Percentiles rank a stretch among this genome's conserved stretches.
Conservation (phyloP, 1,284 basidiomycete genomes). For the Pseudozyma sp. region DNA sequence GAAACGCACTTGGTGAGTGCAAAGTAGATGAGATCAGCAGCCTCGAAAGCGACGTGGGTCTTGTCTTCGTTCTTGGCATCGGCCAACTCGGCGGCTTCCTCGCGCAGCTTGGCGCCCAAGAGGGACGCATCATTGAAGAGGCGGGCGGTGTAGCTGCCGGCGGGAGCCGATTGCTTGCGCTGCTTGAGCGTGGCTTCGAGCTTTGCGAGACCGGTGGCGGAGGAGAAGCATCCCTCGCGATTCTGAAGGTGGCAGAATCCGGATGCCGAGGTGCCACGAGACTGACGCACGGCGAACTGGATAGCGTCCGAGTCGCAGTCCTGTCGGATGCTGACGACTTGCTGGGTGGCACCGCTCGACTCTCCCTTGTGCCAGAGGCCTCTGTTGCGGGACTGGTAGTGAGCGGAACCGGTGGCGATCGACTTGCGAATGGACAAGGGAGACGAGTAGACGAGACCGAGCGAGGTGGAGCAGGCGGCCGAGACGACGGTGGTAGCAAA, state of each 20-base stretch:
- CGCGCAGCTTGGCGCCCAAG: constrained; percentile 92
- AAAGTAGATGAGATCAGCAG: constrained; percentile 96
- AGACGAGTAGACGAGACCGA: constrained; percentile 99
- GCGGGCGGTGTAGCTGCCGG: constrained; percentile 90
- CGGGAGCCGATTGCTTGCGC: constrained; percentile 81
- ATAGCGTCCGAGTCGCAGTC: constrained; percentile 96
- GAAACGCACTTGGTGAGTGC: constrained; percentile 86
- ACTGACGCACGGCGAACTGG: constrained; percentile 91
- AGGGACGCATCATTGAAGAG: constrained; percentile 86
- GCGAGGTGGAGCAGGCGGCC: constrained; percentile 74
- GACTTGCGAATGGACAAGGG: constrained; percentile 85
- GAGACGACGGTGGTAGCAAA: constrained; percentile 85
- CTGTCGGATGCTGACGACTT: constrained; percentile 81
- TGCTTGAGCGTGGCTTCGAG: constrained; percentile 84
- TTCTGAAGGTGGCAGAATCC: constrained; percentile 91
- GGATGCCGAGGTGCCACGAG: constrained; percentile 72
- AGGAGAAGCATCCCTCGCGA: constrained; percentile 79
- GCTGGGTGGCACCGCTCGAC: constrained; percentile 92
- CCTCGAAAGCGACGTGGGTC: constrained; percentile 84
- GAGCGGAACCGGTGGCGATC: constrained; percentile 87
- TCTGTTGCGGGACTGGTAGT: constrained; percentile 91
- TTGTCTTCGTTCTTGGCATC: constrained; percentile 83
- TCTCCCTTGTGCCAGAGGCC: constrained; percentile 98
- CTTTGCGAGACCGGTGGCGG: constrained; percentile 79
- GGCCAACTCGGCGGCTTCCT: constrained; percentile 97